Conservation (phyloP, 805 yeast genomes). For the Candida pseudofarinosa region DNA sequence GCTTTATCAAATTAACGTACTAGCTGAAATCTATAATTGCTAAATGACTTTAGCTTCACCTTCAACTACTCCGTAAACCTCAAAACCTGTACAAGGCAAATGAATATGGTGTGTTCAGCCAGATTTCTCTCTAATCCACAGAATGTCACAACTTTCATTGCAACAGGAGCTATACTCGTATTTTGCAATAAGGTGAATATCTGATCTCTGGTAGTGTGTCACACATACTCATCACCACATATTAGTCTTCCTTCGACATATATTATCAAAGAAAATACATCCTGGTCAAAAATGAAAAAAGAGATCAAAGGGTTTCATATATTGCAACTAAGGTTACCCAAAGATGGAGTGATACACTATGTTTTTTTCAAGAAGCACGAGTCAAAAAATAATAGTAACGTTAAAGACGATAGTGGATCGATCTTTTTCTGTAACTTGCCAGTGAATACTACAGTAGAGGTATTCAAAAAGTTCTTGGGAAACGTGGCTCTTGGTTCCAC, state of each 20-base stretch:
- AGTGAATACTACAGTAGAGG: slow-evolving; percentile 47
- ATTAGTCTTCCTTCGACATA: background rate
- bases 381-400: slow-evolving; percentile 26
- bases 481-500: slow-evolving; percentile 62
- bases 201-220: background rate
- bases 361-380: slow-evolving; percentile 65
- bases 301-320: slow-evolving; percentile 59
- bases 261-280: background rate
- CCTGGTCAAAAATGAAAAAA: slow-evolving; percentile 5
- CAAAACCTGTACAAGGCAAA: too few relatives aligned
- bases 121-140: too few relatives aligned
- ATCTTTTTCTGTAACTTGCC: slow-evolving; percentile 81
- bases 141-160: too few relatives aligned
- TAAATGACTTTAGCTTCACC: too few relatives aligned
- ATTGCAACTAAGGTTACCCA: slow-evolving; percentile 44
- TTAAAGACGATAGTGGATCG: slow-evolving; percentile 43
- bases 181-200: too few relatives aligned
- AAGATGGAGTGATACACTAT: slow-evolving; percentile 45
- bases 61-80: too few relatives aligned
- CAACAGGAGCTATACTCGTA: too few relatives aligned
- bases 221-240: background rate
- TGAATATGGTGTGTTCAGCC: too few relatives aligned
- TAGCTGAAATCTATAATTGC: too few relatives aligned
- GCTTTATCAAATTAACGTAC: too few relatives aligned
- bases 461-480: slow-evolving; percentile 54